Conservation (phyloP, 2,329 filamentous ascomycete genomes). For the Pseudocercospora crystallina region DNA sequence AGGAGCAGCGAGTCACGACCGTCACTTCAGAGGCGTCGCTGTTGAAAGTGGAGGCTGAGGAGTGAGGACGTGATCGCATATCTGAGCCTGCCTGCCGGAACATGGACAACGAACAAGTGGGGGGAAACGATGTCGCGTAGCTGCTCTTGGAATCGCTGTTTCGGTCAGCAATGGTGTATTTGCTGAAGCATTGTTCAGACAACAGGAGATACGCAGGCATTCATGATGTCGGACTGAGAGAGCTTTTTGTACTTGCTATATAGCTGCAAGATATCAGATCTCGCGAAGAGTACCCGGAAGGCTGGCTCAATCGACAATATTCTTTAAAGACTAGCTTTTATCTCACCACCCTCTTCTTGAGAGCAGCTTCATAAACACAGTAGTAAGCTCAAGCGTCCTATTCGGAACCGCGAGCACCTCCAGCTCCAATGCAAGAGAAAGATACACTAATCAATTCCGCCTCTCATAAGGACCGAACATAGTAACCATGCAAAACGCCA, state of each 20-base stretch:
- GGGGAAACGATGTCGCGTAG: no score
- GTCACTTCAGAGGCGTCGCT: conserved; percentile 13
- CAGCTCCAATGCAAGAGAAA: conserved; percentile 9
- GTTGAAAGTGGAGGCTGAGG: not conserved
- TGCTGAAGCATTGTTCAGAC: no score
- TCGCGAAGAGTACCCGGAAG: no score
- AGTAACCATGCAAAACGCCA: conserved; percentile 1
- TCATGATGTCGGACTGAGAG: no score
- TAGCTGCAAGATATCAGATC: not conserved
- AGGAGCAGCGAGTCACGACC: conserved; percentile 12
- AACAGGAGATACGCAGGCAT: no score
- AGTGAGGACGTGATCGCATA: no score
- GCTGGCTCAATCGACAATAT: not conserved
- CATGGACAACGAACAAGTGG: no score
- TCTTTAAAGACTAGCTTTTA: not conserved
- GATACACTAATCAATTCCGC: not conserved
- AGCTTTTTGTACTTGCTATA: not conserved
- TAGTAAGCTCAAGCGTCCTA: conserved; percentile 19
- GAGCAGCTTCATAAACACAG: not conserved
- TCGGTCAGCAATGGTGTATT: no score
- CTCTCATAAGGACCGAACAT: no score
- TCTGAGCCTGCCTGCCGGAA: no score
- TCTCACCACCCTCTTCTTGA: not conserved
- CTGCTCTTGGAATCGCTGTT: no score
- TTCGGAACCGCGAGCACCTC: conserved; percentile 18